Conservation (phyloP, 495 filamentous ascomycete genomes). For the Aspergillus indologenus region DNA sequence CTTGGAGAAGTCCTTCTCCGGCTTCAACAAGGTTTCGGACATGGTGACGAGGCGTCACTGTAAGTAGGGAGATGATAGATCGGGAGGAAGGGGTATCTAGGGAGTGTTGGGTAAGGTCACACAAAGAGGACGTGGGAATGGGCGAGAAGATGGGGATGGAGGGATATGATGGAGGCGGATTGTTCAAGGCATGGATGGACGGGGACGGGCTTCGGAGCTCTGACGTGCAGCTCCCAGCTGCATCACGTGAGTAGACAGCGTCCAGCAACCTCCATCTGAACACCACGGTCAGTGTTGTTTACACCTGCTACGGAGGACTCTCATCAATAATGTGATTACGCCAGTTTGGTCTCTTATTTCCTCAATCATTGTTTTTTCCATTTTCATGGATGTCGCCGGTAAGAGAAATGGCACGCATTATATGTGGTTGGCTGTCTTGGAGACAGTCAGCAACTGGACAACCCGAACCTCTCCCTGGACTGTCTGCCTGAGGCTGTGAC, state of each 20-base stretch:
- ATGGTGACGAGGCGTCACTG: constrained; percentile 42
- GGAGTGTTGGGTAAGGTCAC: neutral
- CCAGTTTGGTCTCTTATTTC: too few relatives aligned
- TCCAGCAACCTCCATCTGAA: too few relatives aligned
- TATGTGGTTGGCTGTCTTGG: too few relatives aligned
- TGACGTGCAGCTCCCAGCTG: constrained; percentile 15
- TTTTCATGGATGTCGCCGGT: too few relatives aligned
- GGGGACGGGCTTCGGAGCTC: constrained; percentile 14
- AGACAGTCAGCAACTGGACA: too few relatives aligned
- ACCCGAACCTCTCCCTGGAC: neutral
- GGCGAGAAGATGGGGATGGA: neutral
- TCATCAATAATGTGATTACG: too few relatives aligned
- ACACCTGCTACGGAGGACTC: too few relatives aligned
- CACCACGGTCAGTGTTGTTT: neutral
- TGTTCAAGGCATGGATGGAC: constrained; percentile 14
- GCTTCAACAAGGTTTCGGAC: constrained; percentile 61
- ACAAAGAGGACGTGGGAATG: neutral
- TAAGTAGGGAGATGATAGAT: neutral
- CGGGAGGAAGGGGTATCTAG: neutral
- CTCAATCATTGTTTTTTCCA: too few relatives aligned
- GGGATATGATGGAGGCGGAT: constrained; percentile 3
- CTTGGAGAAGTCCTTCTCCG: constrained; percentile 79
- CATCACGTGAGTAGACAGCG: constrained; percentile 1
- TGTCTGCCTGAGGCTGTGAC: neutral
- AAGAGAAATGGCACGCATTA: too few relatives aligned